Evolutionary conservation across 2,329 filamentous ascomycete species (phyloP), one percentile per base, ranked within the genome.

Genomic region (Colletotrichum falcatum): DNA sequence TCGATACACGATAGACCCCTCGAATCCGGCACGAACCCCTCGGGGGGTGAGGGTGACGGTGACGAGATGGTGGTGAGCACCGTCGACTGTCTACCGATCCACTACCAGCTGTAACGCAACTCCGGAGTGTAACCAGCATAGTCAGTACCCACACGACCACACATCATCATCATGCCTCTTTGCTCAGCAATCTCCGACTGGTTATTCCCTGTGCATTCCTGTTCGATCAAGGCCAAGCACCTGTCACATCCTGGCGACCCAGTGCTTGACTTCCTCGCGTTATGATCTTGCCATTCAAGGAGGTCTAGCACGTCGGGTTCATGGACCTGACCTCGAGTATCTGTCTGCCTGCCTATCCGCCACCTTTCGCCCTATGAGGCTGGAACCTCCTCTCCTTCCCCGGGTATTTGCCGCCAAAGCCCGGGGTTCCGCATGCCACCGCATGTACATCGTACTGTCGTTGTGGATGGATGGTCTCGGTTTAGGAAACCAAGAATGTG

Each of bases 141-240:
- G n/a, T 23, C 39, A 35, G 35, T 9, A 35, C 53, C 33, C 23
- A 35, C 8, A 5, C 35, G 37, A 42, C 53, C 61, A 46, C 54
- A 37, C 53, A 14, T 69, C 33, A 55, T 53, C 53, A 14, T 69
- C 33, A 55, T 53, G 48, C 48, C 51, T 58, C 35, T 59, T 65
- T 59, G 37, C 54, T 28, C 60, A 53, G 54, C 62, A 70, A 66
- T 70, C 66, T 61, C 62, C 42, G 62, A 56, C 55, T 26, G 14
- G 42, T 49, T 35, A 48, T 33, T 20, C 53, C 44, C 53, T 46
- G 26, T 54, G 58, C 59, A 59, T 63, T 53, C 64, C 58, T 4
- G 56, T 56, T 49, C 39, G 49, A 56, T 55, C 28, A 61, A 18
- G 49, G 14, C 26, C 26, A 33, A 61, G 39, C 39, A 48, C 33